Base-by-base conservation (phyloP, 345 rosid species). In the Aquilaria yunnanensis region DNA sequence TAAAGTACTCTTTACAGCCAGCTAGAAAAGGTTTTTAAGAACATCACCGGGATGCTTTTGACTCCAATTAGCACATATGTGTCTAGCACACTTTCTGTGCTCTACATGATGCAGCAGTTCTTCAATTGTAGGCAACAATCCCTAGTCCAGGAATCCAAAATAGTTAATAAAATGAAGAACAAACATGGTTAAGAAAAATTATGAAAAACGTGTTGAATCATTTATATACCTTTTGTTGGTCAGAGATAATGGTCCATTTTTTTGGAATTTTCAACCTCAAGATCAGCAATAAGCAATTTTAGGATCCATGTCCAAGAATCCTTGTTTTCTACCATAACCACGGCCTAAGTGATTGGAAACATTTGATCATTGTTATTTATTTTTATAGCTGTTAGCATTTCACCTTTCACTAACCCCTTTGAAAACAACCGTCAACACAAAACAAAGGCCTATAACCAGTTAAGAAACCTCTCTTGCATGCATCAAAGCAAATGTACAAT, bases 341-440 rank as follows among this genome's bases (percentile, higher is more conserved):
- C 63, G 2, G 13, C 46, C 31, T 0, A 46, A 2, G 63, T 53
- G 13, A 45, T 13, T 0, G 29, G 52, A 33, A 57, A 60, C 52
- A 60, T 60, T 45, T 60, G 63, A 30, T 60, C 14, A 14, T 60
- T 60, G 51, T 6, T 32, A 14, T 60, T 32, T 6, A 5, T 45
- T 1, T 33, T 53, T 10, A 60, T 13, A 11, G 63, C 51, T 5
- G 52, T 45, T 2, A 60, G n/a, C 7, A 60, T 11, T 45, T 45
- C 37, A 3, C 60, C 60, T 57, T 31, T 31, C 13, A 6, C 9
- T 3, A 29, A 7, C 7, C 60, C 37, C 31, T 57, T 57, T 57
- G 29, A 10, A 31, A 57, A 57, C 33, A 16, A 33, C 37, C 60
- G 4, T 57, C 60, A 3, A 57, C 14, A 41, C 60, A 1, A 9